These are phyloP conservation scores for Marasmius oreades DNA, from an alignment of 1,284 basidiomycete genomes.

Conservation along the genomic window DNA sequence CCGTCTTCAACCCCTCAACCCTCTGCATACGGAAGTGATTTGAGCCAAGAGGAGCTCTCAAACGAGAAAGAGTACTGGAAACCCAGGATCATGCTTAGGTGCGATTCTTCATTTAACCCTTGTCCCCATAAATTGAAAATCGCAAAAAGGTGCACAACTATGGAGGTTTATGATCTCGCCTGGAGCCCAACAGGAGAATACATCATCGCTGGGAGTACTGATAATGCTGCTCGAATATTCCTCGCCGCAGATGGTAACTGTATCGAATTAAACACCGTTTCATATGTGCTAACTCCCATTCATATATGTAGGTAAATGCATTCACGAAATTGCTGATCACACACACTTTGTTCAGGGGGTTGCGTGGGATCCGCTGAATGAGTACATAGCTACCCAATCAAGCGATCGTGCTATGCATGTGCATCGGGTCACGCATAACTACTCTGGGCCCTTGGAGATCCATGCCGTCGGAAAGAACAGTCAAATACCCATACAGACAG, in stretches of 20 bases:
- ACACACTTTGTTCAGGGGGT: constrained; percentile 95
- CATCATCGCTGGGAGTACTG: constrained; percentile 92
- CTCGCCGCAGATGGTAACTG: constrained; percentile 65
- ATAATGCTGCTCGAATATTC: constrained; percentile 91
- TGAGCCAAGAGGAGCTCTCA: constrained; percentile 72
- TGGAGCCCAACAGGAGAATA: constrained; percentile 97
- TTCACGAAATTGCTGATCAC: constrained; percentile 86
- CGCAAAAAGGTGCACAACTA: constrained; percentile 67
- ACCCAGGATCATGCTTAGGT: constrained; percentile 86
- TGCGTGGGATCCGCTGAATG: constrained; percentile 93
- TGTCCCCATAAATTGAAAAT: not conserved
- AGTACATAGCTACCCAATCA: constrained; percentile 93
- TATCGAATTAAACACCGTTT: too few species aligned
- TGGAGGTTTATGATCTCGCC: constrained; percentile 96
- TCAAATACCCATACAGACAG: constrained; percentile 40
- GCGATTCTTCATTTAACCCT: constrained; percentile 21
- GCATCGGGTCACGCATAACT: constrained; percentile 58
- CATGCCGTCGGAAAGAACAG: constrained; percentile 83
- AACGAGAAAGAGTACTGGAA: constrained; percentile 97
- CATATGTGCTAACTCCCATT: not conserved
- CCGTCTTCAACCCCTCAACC: constrained; percentile 73
- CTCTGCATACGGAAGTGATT: constrained; percentile 73
- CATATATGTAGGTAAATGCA: constrained; percentile 61
- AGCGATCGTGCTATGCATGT: constrained; percentile 91
- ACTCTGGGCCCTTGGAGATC: constrained; percentile 73